A percentile compares a stretch with the other conserved stretches of the same genome.
phyloP scores from a whole-genome alignment of 2,329 filamentous ascomycete genomes.

The Cytospora piceae region DNA sequence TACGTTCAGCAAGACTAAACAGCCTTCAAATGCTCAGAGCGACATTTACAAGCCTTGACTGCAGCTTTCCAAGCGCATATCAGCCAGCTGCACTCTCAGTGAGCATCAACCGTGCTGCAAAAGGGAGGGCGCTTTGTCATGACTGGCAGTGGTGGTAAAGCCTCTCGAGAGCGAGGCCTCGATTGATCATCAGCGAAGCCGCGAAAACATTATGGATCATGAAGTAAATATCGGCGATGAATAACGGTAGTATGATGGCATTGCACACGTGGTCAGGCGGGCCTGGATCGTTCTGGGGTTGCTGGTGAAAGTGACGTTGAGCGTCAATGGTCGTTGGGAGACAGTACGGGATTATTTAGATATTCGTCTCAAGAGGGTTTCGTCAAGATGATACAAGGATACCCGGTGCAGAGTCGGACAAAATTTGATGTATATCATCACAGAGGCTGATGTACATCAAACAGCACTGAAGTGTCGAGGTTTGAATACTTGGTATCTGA shows the following conservation, averaged over 20 bases:
- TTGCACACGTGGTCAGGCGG: slow-evolving; percentile 6
- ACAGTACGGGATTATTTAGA: not conserved
- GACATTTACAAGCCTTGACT: slow-evolving; percentile 27
- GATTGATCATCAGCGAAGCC: not conserved
- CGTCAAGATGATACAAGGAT: slow-evolving; percentile 9
- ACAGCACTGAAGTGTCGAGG: not conserved
- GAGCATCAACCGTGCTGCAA: not conserved
- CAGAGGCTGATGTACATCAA: not conserved
- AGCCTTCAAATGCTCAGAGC: slow-evolving; percentile 4
- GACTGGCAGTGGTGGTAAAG: not conserved
- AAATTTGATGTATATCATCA: not conserved
- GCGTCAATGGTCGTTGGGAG: not conserved
- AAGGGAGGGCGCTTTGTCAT: not conserved
- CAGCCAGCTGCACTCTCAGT: slow-evolving; percentile 18
- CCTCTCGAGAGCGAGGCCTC: not conserved
- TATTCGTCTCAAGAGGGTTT: not conserved
- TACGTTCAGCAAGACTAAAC: not conserved
- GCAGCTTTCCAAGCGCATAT: slow-evolving; percentile 23
- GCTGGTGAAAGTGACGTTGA: not conserved
- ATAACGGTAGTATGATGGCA: not conserved
- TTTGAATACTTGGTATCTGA: not conserved
- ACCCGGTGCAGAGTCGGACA: slow-evolving; percentile 11
- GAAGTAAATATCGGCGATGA: not conserved
- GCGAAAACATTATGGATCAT: not conserved
- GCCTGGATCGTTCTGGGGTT: not conserved